These are phyloP conservation scores for Spirogloea muscicola DNA, from an alignment of 139 green algal genomes.

Conservation along the genomic window DNA sequence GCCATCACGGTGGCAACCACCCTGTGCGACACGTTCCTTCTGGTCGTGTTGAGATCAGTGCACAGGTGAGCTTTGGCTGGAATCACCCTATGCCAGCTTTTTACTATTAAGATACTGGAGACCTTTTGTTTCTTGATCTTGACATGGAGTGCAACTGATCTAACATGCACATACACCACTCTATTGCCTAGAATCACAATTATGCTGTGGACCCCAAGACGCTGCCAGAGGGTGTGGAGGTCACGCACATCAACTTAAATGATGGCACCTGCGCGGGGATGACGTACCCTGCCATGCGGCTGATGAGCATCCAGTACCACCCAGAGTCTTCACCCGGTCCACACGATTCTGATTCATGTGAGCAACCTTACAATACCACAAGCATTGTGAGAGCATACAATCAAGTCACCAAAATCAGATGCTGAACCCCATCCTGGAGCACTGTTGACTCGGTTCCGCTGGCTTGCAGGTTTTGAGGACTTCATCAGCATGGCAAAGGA, in stretches of 20 bases:
- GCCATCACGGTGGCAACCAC: conserved; percentile 99
- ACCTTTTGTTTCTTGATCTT: no score
- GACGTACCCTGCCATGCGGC: conserved; percentile 57
- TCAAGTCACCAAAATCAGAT: no score
- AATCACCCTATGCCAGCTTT: no score
- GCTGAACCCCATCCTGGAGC: no score
- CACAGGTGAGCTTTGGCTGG: conserved; percentile 28
- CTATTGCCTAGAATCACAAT: conserved; percentile 99
- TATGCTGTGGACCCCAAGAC: conserved; percentile 91
- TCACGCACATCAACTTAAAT: conserved; percentile 98
- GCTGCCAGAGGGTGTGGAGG: conserved; percentile 79
- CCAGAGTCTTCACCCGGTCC: conserved; percentile 93
- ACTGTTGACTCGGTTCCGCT: no score
- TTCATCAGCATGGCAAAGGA: no score
- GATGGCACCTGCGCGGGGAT: conserved; percentile 95
- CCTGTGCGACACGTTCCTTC: conserved; percentile 77
- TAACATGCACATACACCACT: no score
- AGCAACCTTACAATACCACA: no score
- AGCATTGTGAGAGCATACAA: no score
- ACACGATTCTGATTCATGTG: conserved; percentile 85
- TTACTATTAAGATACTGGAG: no score
- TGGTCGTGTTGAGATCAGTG: conserved; percentile 48
- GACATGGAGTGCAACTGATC: no score
- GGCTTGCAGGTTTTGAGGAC: no score
- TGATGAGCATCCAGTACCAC: conserved; percentile 99